Evolutionary conservation across 306 rosid species (phyloP).

Genomic region (Casuarina cunninghamiana): DNA sequence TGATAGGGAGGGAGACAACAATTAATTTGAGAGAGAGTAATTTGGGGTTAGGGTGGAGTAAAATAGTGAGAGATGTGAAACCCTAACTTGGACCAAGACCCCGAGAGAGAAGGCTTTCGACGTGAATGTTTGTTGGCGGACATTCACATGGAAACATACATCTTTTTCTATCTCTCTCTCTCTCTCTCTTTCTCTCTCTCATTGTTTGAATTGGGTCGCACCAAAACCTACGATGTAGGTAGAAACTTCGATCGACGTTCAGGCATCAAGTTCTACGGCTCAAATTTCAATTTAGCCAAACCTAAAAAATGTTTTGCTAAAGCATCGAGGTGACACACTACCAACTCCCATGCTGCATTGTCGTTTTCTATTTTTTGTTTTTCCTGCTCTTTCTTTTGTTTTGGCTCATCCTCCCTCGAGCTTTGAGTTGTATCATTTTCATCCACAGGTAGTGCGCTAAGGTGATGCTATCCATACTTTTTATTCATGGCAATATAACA

Average conservation of each 20-base stretch:
- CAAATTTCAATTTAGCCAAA: conserved; percentile 12
- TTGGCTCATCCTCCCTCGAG: neutral
- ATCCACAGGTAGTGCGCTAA: no score
- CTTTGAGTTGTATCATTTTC: neutral
- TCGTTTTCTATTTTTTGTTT: neutral
- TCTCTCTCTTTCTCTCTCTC: conserved; percentile 19
- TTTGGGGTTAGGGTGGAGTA: conserved; percentile 10
- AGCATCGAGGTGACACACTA: neutral
- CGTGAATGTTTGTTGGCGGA: conserved; percentile 75
- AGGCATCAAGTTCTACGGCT: conserved; percentile 20
- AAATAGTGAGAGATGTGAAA: conserved; percentile 23
- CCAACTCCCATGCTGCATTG: conserved; percentile 22
- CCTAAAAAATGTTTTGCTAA: neutral
- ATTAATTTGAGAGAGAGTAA: conserved; percentile 26
- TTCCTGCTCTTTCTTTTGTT: neutral
- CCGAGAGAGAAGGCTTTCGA: conserved; percentile 50
- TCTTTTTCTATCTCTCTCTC: conserved; percentile 19
- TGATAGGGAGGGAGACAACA: conserved; percentile 12
- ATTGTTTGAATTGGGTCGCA: neutral
- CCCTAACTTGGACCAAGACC: conserved; percentile 52
- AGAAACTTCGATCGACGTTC: conserved; percentile 25
- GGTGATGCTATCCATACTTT: no score
- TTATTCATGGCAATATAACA: no score
- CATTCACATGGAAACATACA: conserved; percentile 60
- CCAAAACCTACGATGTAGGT: conserved; percentile 23